Base-by-base conservation (phyloP, 331 rosid genomes). In the Quercus lobata region DNA sequence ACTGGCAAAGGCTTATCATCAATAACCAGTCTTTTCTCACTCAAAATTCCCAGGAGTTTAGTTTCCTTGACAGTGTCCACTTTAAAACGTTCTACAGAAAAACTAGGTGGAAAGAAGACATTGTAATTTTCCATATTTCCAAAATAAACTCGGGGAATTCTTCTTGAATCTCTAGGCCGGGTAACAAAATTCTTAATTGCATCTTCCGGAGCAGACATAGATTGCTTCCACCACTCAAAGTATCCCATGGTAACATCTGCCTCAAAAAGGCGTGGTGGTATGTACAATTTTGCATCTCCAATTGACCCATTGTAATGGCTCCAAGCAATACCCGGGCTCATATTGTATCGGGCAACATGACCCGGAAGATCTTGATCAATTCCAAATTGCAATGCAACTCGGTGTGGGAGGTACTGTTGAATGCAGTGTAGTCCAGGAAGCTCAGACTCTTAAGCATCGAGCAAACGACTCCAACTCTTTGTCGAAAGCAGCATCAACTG, bases 301-400 rank as follows among this genome's bases (percentile, higher is more conserved):
- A 68, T 18, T 76, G 53, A 16, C 58, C 73, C 21, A 12, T 22
- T 71, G 77, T 25, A 73, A 15, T 66, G 7, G 24, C 27, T 30
- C 72, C 81, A 55, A 7, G 75, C 66, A 4, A 34, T 27, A 5
- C 14, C n/a, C 2, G 19, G 9, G 69, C 3, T 65, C 61, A 3
- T 37, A 18, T 30, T 63, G 9, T 6, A 22, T 44, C 30, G 49
- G 32, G 41, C 57, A 58, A 74, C 77, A 52, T 1, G 22, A 22
- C 49, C 37, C 7, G 75, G 82, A 58, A 84, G 15, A 57, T 73
- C 82, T 73, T 77, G 87, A 61, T 84, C 81, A 58, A 44, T n/a
- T n/a, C 84, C 87, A 73, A 84, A 84, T 58, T 76, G 87, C 79
- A n/a, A 66, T 10, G 84, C 76, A 3, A 84, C 82, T 32, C 79